Base-by-base conservation (phyloP, 2,329 filamentous ascomycete species). In the Exophiala mesophila region DNA sequence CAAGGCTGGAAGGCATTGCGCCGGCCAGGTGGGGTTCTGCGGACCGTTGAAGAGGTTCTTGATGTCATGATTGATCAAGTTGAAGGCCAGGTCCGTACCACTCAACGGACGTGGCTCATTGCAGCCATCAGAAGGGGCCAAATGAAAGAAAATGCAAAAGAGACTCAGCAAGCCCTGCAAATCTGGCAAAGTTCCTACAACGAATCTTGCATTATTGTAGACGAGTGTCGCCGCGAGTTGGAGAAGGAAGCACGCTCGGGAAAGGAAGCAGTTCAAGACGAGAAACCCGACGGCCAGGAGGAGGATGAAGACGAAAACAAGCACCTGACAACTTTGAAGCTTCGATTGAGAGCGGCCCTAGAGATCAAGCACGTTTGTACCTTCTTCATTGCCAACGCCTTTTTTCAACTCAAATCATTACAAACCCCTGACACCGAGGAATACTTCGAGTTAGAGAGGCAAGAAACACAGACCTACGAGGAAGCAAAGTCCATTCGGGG, bases 21-120 rank as follows among this genome's bases (percentile, higher is more conserved):
- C 1, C 82, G 82, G 2, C 78, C 73, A 36, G 73, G 72, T 39
- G 80, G 77, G 0, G 82, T 86, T 0, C 71, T 96, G 51, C 76
- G 85, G 9, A 94, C 89, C 1, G 83, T 95, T 2, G 77, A 82
- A 13, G 86, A 97, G 62, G 90, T 97, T 1, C 70, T 98, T 8
- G 82, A 88, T 51, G 80, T 83, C 3, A 96, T 98, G 90, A 83
- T 96, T 44, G 88, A 95, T 41, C 82, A 90, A 57, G 88, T 83
- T 31, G 85, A 90, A 44, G 70, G 69, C 4, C 60, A 66, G 1
- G 76, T 90, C 43, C 77, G 82, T 38, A 65, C 73, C 0, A 82
- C 90, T 44, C 82, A 92, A 57, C 77, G 88, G 39, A 67, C 72
- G 2, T 71, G 83, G 35, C 69, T 94, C 5, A 60, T 77, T 2